Conservation (phyloP, 352 stramenopile species). For the Globisporangium lucens region DNA sequence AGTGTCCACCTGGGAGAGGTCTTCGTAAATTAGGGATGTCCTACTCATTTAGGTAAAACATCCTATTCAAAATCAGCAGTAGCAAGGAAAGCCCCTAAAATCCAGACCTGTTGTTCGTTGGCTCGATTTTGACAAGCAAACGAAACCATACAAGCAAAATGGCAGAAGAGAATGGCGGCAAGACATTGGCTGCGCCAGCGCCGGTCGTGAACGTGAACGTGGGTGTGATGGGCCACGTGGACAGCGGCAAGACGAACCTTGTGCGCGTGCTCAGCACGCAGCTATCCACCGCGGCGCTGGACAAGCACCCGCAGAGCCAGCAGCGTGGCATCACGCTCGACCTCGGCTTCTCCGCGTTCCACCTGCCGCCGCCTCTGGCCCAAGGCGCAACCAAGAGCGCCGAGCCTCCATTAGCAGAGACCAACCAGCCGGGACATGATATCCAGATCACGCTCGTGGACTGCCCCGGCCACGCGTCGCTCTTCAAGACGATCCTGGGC, state of each 20-base stretch:
- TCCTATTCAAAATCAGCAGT: background rate
- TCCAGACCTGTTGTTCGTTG: background rate
- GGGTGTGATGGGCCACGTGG: constrained; percentile 97
- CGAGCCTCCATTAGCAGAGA: background rate
- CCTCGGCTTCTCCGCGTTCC: constrained; percentile 97
- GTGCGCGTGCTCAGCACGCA: constrained; percentile 96
- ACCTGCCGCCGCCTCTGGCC: constrained; percentile 32
- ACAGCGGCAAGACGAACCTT: constrained; percentile 97
- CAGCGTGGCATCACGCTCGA: constrained; percentile 98
- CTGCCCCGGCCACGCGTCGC: constrained; percentile 96
- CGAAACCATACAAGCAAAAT: background rate
- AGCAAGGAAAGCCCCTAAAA: background rate
- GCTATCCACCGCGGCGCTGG: constrained; percentile 96
- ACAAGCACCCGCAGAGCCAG: constrained; percentile 97
- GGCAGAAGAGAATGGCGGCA: background rate
- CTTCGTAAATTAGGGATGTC: background rate
- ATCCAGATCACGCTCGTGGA: constrained; percentile 95
- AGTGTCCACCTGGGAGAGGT: no score
- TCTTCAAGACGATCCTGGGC: constrained; percentile 99
- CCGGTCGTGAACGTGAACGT: constrained; percentile 94
- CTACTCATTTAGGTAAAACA: background rate
- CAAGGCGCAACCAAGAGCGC: background rate
- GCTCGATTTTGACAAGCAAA: background rate
- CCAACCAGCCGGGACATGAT: constrained; percentile 20
- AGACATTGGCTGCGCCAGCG: background rate